A percentile compares a stretch with the other conserved stretches of the same genome.
phyloP scores from a whole-genome alignment of 306 rosid species.

The Luffa aegyptiaca region DNA sequence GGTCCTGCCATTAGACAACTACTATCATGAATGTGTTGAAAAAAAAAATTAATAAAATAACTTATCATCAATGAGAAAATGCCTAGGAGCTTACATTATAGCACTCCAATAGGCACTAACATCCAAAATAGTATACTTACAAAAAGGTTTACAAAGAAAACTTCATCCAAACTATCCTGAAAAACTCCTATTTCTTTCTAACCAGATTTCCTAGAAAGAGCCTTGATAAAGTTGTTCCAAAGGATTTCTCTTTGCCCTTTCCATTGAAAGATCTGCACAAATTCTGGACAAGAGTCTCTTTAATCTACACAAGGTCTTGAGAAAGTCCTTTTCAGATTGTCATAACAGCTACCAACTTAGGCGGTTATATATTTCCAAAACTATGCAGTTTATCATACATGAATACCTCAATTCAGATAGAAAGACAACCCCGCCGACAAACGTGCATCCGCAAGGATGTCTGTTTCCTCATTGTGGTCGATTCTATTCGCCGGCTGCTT shows the following conservation, averaged over 20 bases:
- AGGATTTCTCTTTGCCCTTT: background rate
- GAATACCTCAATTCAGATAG: background rate
- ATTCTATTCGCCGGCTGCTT: slow-evolving; percentile 26
- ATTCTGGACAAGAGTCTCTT: background rate
- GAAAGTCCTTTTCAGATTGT: background rate
- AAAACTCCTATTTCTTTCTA: background rate
- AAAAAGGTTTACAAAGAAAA: background rate
- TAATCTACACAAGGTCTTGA: background rate
- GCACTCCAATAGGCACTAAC: background rate
- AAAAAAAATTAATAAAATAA: background rate
- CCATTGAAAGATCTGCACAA: background rate
- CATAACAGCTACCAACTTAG: background rate
- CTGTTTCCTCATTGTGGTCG: background rate
- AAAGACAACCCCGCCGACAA: background rate
- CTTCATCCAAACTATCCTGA: background rate
- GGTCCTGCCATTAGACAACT: no score
- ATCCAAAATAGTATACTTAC: background rate
- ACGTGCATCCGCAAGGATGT: background rate
- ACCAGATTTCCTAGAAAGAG: background rate
- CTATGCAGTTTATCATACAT: background rate
- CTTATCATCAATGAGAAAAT: background rate
- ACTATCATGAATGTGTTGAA: no score
- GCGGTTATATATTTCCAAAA: background rate
- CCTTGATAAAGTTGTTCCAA: background rate
- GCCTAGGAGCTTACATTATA: background rate